Conservation (phyloP, 2,329 filamentous ascomycete genomes). For the Fusarium oligoseptatum region DNA sequence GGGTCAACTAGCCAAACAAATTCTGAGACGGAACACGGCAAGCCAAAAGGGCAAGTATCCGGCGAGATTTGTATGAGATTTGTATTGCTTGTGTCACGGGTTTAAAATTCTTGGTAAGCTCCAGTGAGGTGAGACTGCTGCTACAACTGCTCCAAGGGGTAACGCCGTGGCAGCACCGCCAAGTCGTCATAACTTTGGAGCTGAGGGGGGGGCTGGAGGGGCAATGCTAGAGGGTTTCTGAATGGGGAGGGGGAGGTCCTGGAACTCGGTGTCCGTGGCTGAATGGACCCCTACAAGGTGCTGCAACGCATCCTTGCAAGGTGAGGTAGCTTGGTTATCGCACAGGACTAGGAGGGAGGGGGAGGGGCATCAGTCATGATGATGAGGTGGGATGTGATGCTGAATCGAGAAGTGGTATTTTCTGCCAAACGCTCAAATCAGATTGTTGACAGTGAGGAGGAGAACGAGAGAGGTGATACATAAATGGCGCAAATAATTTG, state of each 20-base stretch:
- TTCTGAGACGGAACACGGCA: constrained; percentile 22
- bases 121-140: constrained; percentile 25
- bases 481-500: constrained; percentile 13
- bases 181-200: constrained; percentile 42
- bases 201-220: constrained; percentile 35
- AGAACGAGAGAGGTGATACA: background rate
- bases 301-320: background rate
- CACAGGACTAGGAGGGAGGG: constrained; percentile 18
- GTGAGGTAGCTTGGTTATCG: constrained; percentile 20
- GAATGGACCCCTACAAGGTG: constrained; percentile 35
- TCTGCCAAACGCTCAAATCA: background rate
- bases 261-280: constrained; percentile 46
- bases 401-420: constrained; percentile 2
- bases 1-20: background rate
- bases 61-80: constrained; percentile 41
- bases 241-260: constrained; percentile 33
- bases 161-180: constrained; percentile 40
- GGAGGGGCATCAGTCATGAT: constrained; percentile 46
- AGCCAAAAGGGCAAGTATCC: constrained; percentile 17
- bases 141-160: constrained; percentile 21
- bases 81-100: constrained; percentile 43
- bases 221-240: constrained; percentile 20
- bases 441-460: background rate
- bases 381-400: constrained; percentile 20
- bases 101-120: constrained; percentile 43